phyloP scores from a whole-genome alignment of 805 yeast species.

The Wickerhamiella siamensis region DNA sequence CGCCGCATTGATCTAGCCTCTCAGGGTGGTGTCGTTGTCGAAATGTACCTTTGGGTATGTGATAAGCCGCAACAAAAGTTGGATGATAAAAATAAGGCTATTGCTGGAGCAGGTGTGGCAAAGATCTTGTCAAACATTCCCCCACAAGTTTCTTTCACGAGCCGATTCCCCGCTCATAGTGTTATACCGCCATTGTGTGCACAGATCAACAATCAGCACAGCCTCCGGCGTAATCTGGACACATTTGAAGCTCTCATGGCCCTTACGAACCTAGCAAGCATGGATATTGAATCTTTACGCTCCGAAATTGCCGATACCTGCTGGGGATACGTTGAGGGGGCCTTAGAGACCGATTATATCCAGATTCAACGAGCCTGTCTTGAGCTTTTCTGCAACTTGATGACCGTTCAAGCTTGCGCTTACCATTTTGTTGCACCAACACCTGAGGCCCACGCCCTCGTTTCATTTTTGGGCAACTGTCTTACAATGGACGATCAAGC shows the following conservation, averaged over 20 bases:
- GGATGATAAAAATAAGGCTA: conserved; percentile 11
- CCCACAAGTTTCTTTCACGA: conserved; percentile 24
- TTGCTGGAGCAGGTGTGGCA: conserved; percentile 23
- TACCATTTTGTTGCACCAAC: conserved; percentile 25
- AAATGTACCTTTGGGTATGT: conserved; percentile 19
- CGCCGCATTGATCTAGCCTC: conserved; percentile 20
- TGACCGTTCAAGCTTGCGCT: conserved; percentile 27
- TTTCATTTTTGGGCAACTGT: conserved; percentile 21
- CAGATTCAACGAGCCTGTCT: conserved; percentile 44
- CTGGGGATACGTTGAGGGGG: conserved; percentile 34
- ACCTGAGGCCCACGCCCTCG: conserved; percentile 19
- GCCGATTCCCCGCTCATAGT: conserved; percentile 20
- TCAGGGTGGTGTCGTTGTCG: conserved; percentile 26
- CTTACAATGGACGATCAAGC: conserved; percentile 21
- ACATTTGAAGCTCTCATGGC: conserved; percentile 47
- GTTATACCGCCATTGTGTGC: conserved; percentile 23
- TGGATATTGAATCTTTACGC: conserved; percentile 29
- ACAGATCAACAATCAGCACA: conserved; percentile 17
- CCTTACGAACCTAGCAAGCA: conserved; percentile 50
- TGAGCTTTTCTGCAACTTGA: conserved; percentile 51
- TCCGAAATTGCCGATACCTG: conserved; percentile 28
- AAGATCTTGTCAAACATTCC: conserved; percentile 24
- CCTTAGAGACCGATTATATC: conserved; percentile 32
- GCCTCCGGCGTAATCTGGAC: conserved; percentile 22
- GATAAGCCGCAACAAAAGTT: conserved; percentile 12